Evolutionary conservation across 768 basidiomycete species (phyloP).

Genomic region (Boletus bicolor): DNA sequence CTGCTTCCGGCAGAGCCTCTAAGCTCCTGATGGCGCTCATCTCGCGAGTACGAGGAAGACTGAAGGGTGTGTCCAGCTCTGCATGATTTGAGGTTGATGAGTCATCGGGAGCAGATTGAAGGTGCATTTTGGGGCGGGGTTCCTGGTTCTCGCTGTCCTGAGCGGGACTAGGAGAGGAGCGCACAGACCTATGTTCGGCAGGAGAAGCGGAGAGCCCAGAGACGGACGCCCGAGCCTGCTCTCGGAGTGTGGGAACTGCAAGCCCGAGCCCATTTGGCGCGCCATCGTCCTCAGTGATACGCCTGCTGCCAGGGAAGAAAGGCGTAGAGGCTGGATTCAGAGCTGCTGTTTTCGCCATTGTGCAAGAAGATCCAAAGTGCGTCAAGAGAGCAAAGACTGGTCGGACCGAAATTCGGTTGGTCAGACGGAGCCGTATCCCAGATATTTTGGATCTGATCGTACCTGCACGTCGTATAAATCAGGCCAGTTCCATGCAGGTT

Average conservation of each 20-base stretch:
- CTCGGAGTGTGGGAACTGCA: slow-evolving; percentile 44
- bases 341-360: slow-evolving; percentile 73
- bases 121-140: slow-evolving; percentile 24
- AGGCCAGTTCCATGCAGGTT: slow-evolving; percentile 30
- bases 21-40: slow-evolving; percentile 47
- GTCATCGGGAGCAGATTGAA: slow-evolving; percentile 39
- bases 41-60: slow-evolving; percentile 45
- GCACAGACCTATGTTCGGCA: slow-evolving; percentile 62
- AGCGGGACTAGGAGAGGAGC: slow-evolving; percentile 68
- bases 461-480: slow-evolving; percentile 22
- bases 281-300: slow-evolving; percentile 55
- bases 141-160: slow-evolving; percentile 31
- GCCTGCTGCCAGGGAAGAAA: slow-evolving; percentile 71
- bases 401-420: slow-evolving; percentile 4
- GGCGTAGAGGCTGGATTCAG: slow-evolving; percentile 81
- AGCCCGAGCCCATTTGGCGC: slow-evolving; percentile 40
- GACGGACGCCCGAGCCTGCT: slow-evolving; percentile 43
- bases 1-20: slow-evolving; percentile 54
- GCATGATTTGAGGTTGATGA: slow-evolving; percentile 47
- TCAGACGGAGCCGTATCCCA: not conserved
- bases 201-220: slow-evolving; percentile 60
- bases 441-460: slow-evolving; percentile 8
- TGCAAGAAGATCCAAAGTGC: slow-evolving; percentile 20
- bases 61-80: slow-evolving; percentile 45
- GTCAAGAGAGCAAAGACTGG: slow-evolving; percentile 26